A percentile compares a stretch with the other conserved stretches of the same genome.
These are phyloP conservation scores for Exophiala calicioides DNA, from an alignment of 2,329 filamentous ascomycete species.

Conservation along the genomic window DNA sequence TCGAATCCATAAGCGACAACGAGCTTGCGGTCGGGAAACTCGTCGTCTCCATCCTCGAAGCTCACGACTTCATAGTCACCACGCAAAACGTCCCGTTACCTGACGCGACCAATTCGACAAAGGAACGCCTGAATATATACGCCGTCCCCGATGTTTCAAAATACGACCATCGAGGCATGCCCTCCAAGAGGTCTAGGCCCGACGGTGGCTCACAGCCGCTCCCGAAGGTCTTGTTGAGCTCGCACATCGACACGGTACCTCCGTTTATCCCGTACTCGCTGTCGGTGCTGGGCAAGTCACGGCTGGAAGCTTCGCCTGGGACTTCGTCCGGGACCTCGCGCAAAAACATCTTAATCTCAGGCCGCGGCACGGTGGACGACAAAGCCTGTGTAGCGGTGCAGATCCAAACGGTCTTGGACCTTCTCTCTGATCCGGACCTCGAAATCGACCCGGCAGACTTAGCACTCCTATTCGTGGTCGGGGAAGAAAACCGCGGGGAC, in stretches of 20 bases:
- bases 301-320: conserved; percentile 41
- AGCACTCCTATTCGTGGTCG: conserved; percentile 67
- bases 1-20: conserved; percentile 69
- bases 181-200: too few species aligned
- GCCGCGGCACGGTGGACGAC: conserved; percentile 49
- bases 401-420: conserved; percentile 46
- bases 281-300: conserved; percentile 19
- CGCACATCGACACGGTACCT: conserved; percentile 75
- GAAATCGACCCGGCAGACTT: conserved; percentile 32
- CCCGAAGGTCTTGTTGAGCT: conserved; percentile 54
- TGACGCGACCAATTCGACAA: conserved; percentile 28
- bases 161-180: too few species aligned
- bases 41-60: conserved; percentile 65
- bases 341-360: conserved; percentile 42
- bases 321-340: conserved; percentile 24
- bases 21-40: conserved; percentile 70
- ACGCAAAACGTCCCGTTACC: conserved; percentile 50
- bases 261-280: conserved; percentile 54
- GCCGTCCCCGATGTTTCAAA: conserved; percentile 56
- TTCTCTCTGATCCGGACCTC: conserved; percentile 45
- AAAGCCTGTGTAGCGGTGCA: conserved; percentile 50
- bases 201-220: conserved; percentile 1
- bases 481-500: conserved; percentile 77
- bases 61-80: conserved; percentile 63
- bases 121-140: conserved; percentile 71